Evolutionary conservation across 768 basidiomycete species (phyloP).

Genomic region (Neoboletus magnificus): DNA sequence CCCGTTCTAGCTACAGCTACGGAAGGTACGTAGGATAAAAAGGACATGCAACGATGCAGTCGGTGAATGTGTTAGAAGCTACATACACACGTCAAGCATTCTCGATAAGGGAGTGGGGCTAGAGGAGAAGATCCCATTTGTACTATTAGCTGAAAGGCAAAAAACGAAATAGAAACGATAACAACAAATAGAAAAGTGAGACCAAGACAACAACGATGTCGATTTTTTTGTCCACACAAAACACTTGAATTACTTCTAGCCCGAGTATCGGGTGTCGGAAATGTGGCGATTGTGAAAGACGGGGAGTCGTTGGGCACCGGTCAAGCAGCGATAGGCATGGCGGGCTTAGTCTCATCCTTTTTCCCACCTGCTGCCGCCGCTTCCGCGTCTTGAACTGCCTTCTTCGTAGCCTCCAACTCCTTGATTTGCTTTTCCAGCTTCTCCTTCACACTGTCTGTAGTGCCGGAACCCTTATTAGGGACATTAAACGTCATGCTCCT

Average conservation of each 20-base stretch:
- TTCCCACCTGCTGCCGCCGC: conserved; percentile 56
- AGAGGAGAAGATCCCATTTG: conserved; percentile 6
- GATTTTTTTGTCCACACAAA: conserved; percentile 18
- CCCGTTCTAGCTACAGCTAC: no score
- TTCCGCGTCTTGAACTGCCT: conserved; percentile 64
- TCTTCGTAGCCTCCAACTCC: conserved; percentile 67
- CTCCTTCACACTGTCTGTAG: conserved; percentile 41
- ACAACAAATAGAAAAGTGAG: conserved; percentile 14
- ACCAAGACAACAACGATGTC: conserved; percentile 12
- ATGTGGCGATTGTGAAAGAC: not conserved
- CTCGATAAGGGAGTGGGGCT: conserved; percentile 7
- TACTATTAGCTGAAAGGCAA: conserved; percentile 7
- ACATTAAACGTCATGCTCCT: conserved; percentile 69
- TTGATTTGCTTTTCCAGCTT: conserved; percentile 52
- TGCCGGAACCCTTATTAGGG: conserved; percentile 21
- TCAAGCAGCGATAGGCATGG: conserved; percentile 39
- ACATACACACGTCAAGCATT: conserved; percentile 19
- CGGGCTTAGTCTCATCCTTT: conserved; percentile 52
- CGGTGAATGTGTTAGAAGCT: conserved; percentile 14
- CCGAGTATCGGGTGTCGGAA: not conserved
- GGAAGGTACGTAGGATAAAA: no score
- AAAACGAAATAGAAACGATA: conserved; percentile 13
- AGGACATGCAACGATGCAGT: not conserved
- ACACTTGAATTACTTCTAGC: conserved; percentile 12
- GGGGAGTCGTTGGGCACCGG: not conserved